Evolutionary conservation across 805 yeast genomes (phyloP).

Genomic region (Wickerhamiella lipophila): DNA sequence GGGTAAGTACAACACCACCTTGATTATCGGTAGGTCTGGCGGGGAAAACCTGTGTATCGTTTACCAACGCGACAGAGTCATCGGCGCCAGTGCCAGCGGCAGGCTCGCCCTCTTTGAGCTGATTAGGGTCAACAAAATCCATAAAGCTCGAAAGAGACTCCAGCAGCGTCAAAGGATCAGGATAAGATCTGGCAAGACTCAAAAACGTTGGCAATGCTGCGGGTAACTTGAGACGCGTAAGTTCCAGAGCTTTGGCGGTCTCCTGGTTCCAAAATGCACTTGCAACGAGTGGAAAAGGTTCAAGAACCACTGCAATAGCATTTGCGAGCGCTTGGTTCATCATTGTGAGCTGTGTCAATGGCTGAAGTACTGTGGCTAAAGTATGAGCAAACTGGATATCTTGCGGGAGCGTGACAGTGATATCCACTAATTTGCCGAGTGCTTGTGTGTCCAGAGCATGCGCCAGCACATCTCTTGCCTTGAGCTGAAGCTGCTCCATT

Average conservation of each 20-base stretch:
- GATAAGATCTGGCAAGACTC: constrained; percentile 37
- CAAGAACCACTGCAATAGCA: constrained; percentile 34
- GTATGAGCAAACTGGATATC: constrained; percentile 18
- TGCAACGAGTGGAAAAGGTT: constrained; percentile 35
- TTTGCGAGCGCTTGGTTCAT: constrained; percentile 36
- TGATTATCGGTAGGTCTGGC: constrained; percentile 41
- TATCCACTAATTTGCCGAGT: constrained; percentile 14
- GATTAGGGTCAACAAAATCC: constrained; percentile 12
- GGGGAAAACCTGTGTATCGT: constrained; percentile 40
- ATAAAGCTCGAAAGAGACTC: constrained; percentile 49
- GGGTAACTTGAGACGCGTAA: constrained; percentile 69
- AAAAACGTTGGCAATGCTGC: constrained; percentile 46
- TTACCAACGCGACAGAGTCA: constrained; percentile 35
- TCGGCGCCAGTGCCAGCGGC: constrained; percentile 11
- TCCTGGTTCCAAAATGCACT: constrained; percentile 36
- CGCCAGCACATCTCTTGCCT: constrained; percentile 10
- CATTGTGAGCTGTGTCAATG: constrained; percentile 39
- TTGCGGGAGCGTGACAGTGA: constrained; percentile 6
- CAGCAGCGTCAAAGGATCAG: constrained; percentile 54
- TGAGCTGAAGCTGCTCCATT: constrained; percentile 2
- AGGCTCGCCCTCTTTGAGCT: constrained; percentile 26
- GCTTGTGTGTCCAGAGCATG: constrained; percentile 11
- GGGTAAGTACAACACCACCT: constrained; percentile 35
- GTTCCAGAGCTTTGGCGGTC: constrained; percentile 7
- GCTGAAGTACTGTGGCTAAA: constrained; percentile 20